Evolutionary conservation across 176 grass and related monocot genomes (phyloP), one percentile per base, ranked within the genome.

Genomic region (Otatea glauca): DNA sequence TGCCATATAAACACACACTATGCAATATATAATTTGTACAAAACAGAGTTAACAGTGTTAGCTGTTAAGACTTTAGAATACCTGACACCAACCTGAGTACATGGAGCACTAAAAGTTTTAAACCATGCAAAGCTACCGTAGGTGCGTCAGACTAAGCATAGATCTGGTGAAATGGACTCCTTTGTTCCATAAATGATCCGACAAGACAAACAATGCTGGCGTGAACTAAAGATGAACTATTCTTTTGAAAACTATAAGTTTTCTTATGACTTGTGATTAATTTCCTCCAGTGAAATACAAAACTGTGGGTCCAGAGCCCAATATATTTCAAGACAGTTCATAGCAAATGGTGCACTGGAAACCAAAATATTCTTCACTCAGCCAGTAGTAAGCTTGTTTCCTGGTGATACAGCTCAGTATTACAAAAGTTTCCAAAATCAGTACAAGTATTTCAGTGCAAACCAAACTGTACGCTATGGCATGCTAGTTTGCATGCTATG

Each of bases 171-270:
- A 41, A 51, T 53, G 20, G 35, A 65, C 5, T 13, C 65, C 77
- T 82, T 60, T 87, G 41, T 48, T 88, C 54, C 7, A 78, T 32
- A 49, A 42, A 29, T 71, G 9, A 50, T 42, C 66, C 35, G 8
- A 58, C 5, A 24, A 43, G 44, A 43, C 15, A 65, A 79, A 38
- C 1, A 9, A 24, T 45, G 49, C 6, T 68, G 58, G 27, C 0
- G 29, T 55, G 18, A 56, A 60, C 17, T 45, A 77, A 6, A 76
- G 20, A 69, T 34, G 51, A 23, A 2, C 42, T 77, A 27, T 21
- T 76, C 9, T 43, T 56, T 43, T 84, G 20, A 54, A 75, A 74
- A 76, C 62, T 21, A 74, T 51, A 45, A 11, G 6, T 51, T 32
- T 51, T 73, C 27, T 20, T 35, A 32, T 35, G 15, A 17, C 18